These are phyloP conservation scores for Solanum ossicruentum DNA, from an alignment of 257 asterid species.

Conservation along the genomic window DNA sequence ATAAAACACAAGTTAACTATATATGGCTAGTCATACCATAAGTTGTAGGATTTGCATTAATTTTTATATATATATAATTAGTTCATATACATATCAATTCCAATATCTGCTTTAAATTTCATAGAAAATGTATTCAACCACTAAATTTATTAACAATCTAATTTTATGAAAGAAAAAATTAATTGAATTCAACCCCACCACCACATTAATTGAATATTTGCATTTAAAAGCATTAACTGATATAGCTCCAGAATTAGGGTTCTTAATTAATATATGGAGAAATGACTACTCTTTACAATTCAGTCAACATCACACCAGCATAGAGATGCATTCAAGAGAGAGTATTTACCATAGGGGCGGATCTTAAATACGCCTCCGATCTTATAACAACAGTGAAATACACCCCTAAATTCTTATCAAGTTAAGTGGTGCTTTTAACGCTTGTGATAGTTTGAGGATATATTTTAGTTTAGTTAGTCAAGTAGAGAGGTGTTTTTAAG, in stretches of 20 bases:
- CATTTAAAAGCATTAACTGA: slow-evolving; percentile 8
- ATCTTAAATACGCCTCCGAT: too few relatives aligned
- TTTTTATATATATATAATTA: background rate
- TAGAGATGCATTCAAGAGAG: slow-evolving; percentile 1
- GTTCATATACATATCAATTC: background rate
- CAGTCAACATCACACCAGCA: background rate
- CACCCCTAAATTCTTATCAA: too few relatives aligned
- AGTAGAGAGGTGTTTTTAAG: too few relatives aligned
- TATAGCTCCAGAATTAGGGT: slow-evolving; percentile 15
- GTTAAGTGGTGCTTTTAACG: too few relatives aligned
- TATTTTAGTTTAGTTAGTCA: too few relatives aligned
- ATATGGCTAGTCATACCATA: background rate
- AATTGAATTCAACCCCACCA: slow-evolving; percentile 7
- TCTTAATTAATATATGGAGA: slow-evolving; percentile 3
- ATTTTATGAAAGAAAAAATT: background rate
- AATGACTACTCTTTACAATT: background rate
- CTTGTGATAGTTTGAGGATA: too few relatives aligned
- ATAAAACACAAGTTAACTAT: too few relatives aligned
- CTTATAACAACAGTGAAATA: too few relatives aligned
- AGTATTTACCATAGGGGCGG: too few relatives aligned
- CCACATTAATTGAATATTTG: slow-evolving; percentile 6
- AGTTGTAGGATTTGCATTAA: background rate
- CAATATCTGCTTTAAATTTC: background rate
- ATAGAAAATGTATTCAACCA: background rate
- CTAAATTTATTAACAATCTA: background rate